Evolutionary conservation across 139 green algal species (phyloP), one percentile per base, ranked within the genome.

Genomic region (Asterochloris erici): DNA sequence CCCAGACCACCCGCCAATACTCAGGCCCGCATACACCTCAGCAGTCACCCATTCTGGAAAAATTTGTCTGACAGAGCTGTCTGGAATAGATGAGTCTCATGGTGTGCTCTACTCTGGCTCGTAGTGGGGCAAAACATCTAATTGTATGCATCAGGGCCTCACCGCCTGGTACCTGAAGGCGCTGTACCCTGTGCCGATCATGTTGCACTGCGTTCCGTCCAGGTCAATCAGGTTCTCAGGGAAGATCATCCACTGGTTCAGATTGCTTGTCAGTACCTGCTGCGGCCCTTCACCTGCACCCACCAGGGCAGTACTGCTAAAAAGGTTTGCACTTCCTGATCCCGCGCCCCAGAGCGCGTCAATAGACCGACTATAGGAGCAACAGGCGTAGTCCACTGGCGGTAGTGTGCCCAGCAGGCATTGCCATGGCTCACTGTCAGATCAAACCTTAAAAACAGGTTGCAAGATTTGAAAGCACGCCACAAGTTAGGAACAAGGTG

Each of bases 241-340:
- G 12, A 97, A n/a, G 60, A 97, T 69, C 88, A 97, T 92, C 94
- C 94, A 97, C 24, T 81, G 29, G n/a, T 82, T 79, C 27, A 85
- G 79, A 81, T 93, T 93, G 63, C 26, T 77, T n/a, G 80, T 78
- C 19, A 93, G 78, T 0, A 79, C 84, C 14, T 71, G 29, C 38
- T 85, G 83, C 14, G 82, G 75, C 14, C 28, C 47, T 66, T 73
- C 15, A n/a, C 84, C 85, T 82, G 77, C 62, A 61, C 82, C 27
- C 14, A 54, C 38, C 38, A 54, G 38, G 38, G 38, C 38, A 69
- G 27, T 28, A 78, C 23, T 19, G n/a, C n/a, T 47, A 14, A 61
- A 38, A 2, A 54, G 38, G 38, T 2, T 54, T 54, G 38, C 38
- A 54, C 38, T 54, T 54, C 38, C 2, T 54, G 38, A 54, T 54